Evolutionary conservation across 202 grass and related monocot species (phyloP).

Genomic region (Setaria viridis): DNA sequence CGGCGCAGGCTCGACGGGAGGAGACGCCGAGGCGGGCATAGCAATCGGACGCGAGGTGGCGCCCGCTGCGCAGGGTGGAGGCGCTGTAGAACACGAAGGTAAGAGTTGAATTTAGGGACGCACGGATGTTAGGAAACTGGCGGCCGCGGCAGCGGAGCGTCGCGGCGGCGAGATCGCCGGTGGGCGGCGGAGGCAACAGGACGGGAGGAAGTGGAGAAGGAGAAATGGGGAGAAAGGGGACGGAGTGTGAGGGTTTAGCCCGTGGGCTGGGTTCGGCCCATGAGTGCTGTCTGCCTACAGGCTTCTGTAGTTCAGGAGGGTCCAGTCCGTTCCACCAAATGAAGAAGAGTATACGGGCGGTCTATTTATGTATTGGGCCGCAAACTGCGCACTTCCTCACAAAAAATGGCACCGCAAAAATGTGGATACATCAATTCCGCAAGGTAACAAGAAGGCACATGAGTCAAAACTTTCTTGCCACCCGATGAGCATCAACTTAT

Average conservation of each 20-base stretch:
- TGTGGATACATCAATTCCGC: no score
- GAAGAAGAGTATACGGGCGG: no score
- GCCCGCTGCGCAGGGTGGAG: background rate
- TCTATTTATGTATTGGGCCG: no score
- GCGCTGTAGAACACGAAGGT: no score
- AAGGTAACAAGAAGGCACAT: no score
- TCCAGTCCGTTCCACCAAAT: no score
- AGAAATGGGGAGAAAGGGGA: background rate
- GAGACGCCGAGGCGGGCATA: slow-evolving; percentile 33
- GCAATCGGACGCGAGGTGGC: background rate
- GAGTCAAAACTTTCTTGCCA: no score
- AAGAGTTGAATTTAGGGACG: background rate
- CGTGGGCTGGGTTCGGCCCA: background rate
- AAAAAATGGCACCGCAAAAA: no score
- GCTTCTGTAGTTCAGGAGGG: no score
- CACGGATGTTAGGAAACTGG: background rate
- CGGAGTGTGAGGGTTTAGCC: background rate
- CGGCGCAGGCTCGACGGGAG: slow-evolving; percentile 33
- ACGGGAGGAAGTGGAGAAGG: background rate
- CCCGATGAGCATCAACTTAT: no score
- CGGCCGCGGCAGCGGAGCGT: background rate
- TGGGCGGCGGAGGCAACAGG: background rate
- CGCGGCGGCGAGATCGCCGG: slow-evolving; percentile 41
- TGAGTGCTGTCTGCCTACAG: no score
- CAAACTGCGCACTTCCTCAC: no score